Percentiles rank a stretch among this genome's conserved stretches.
phyloP scores from a whole-genome alignment of 495 filamentous ascomycete genomes.

The Delitschia confertaspora region DNA sequence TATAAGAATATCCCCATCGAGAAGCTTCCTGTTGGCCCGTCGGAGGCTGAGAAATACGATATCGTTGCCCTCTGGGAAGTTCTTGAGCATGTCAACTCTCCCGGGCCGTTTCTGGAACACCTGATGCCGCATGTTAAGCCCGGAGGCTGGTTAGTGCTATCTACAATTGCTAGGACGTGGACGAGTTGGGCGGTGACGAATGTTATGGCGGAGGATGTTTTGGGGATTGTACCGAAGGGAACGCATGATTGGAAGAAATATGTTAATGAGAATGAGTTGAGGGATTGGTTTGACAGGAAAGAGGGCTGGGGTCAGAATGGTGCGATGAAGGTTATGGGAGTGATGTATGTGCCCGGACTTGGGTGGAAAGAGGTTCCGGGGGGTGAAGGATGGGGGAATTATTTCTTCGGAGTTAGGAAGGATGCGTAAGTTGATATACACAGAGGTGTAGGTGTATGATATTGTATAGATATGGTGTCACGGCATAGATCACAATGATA shows the following conservation, averaged over 20 bases:
- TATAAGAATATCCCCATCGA: conserved; percentile 71
- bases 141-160: conserved; percentile 84
- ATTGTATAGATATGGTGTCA: too few relatives aligned
- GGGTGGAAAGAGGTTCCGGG: conserved; percentile 82
- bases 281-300: conserved; percentile 46
- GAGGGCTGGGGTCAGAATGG: conserved; percentile 43
- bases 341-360: conserved; percentile 79
- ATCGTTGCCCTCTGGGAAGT: conserved; percentile 88
- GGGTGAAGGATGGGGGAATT: conserved; percentile 86
- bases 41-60: conserved; percentile 45
- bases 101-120: conserved; percentile 57
- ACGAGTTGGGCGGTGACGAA: conserved; percentile 86
- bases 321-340: conserved; percentile 58
- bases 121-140: conserved; percentile 69
- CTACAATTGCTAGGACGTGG: conserved; percentile 83
- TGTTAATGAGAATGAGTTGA: conserved; percentile 75
- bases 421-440: too few relatives aligned
- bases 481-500: too few relatives aligned
- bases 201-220: conserved; percentile 78
- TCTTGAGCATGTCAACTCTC: conserved; percentile 75
- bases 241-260: conserved; percentile 97
- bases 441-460: too few relatives aligned
- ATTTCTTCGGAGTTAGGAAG: conserved; percentile 85
- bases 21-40: conserved; percentile 42
- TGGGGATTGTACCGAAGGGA: conserved; percentile 78